Conservation (phyloP, 2,329 filamentous ascomycete genomes). For the Talaromyces sp. region DNA sequence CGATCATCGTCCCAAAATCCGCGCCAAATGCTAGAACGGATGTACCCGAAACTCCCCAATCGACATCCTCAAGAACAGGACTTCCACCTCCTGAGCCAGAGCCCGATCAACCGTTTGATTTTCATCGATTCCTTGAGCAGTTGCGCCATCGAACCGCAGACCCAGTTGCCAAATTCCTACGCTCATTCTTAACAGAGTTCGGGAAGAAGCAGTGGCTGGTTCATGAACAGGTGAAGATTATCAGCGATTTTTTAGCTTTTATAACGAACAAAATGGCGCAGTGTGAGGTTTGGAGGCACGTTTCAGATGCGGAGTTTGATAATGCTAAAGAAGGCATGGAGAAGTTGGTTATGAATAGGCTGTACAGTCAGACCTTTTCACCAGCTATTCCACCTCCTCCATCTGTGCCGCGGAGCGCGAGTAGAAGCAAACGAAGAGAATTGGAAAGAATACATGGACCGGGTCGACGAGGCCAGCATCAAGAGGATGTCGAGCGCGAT, state of each 20-base stretch:
- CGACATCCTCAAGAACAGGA: conserved; percentile 30
- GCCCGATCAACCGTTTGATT: conserved; percentile 85
- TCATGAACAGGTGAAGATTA: conserved; percentile 98
- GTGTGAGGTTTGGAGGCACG: conserved; percentile 93
- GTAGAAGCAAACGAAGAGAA: conserved; percentile 63
- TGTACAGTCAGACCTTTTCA: conserved; percentile 94
- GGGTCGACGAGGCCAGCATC: conserved; percentile 88
- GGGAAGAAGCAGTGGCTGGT: conserved; percentile 99
- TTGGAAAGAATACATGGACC: conserved; percentile 66
- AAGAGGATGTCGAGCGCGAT: conserved; percentile 95
- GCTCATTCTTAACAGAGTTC: conserved; percentile 92
- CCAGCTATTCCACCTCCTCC: conserved; percentile 82
- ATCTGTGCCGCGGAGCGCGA: conserved; percentile 53
- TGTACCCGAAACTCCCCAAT: conserved; percentile 26
- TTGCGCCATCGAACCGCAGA: conserved; percentile 95
- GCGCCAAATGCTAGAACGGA: conserved; percentile 24
- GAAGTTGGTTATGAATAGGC: conserved; percentile 96
- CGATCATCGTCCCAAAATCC: conserved; percentile 24
- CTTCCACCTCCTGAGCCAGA: conserved; percentile 74
- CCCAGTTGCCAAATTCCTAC: conserved; percentile 89
- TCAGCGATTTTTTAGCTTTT: conserved; percentile 90
- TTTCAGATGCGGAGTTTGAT: conserved; percentile 95
- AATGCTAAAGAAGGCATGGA: conserved; percentile 99
- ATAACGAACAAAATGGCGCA: conserved; percentile 98
- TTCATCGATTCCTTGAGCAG: conserved; percentile 94